Percentiles rank a stretch among this genome's conserved stretches.
phyloP scores from a whole-genome alignment of 202 grass and related monocot species.

The Brachypodium distachyon region DNA sequence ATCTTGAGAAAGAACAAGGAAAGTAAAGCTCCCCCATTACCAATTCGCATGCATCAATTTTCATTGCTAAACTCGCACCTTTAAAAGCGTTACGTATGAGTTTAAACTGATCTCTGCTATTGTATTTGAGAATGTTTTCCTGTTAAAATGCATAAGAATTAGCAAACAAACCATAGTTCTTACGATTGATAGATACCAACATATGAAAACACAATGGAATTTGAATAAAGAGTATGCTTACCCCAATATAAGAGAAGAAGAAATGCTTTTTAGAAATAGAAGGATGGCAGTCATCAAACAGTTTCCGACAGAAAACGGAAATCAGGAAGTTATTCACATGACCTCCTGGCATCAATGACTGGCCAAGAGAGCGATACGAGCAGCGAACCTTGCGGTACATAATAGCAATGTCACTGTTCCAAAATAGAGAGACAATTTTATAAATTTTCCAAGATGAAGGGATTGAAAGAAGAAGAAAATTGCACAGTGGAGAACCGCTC shows the following conservation, averaged over 20 bases:
- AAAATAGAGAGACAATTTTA: neutral
- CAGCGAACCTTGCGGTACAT: neutral
- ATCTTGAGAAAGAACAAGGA: neutral
- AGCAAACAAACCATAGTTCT: neutral
- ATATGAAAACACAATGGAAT: neutral
- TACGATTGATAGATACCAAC: no score
- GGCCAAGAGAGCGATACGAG: conserved; percentile 6
- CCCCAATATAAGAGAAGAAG: conserved; percentile 3
- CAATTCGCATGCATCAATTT: neutral
- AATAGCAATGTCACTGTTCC: neutral
- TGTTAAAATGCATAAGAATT: neutral
- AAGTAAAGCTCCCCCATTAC: neutral
- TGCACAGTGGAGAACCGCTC: neutral
- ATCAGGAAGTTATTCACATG: conserved; percentile 1
- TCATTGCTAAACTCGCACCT: neutral
- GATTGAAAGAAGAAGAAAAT: no score
- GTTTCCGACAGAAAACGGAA: conserved; percentile 3
- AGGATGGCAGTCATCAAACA: neutral
- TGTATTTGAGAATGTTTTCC: conserved; percentile 4
- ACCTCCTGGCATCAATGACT: neutral
- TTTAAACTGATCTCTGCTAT: conserved; percentile 1
- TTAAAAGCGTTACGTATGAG: neutral
- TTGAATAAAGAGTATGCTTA: neutral
- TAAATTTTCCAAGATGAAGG: neutral
- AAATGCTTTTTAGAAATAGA: neutral